Evolutionary conservation across 2,329 filamentous ascomycete species (phyloP).

Genomic region (Xylariaceae sp.): DNA sequence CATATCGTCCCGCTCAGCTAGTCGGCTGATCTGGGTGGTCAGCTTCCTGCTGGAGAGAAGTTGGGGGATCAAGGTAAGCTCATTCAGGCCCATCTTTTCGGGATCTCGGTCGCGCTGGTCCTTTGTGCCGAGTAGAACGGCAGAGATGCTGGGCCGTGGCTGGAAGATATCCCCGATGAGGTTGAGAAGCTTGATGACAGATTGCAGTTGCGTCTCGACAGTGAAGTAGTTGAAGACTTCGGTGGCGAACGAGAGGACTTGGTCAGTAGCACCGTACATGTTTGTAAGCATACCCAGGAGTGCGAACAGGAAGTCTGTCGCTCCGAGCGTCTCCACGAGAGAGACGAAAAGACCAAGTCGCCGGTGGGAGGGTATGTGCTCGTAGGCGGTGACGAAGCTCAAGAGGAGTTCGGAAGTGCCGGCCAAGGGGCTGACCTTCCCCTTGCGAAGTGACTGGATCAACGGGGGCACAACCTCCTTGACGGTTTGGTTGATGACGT

Average conservation of each 20-base stretch:
- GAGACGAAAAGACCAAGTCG: slow-evolving; percentile 78
- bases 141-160: slow-evolving; percentile 67
- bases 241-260: slow-evolving; percentile 67
- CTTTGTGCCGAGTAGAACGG: slow-evolving; percentile 59
- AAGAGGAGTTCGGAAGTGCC: slow-evolving; percentile 86
- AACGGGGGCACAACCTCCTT: slow-evolving; percentile 89
- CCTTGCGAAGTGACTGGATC: slow-evolving; percentile 76
- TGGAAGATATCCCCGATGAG: slow-evolving; percentile 71
- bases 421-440: slow-evolving; percentile 69
- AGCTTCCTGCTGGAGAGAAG: slow-evolving; percentile 55
- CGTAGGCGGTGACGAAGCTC: slow-evolving; percentile 93
- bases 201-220: slow-evolving; percentile 69
- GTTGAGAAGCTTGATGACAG: slow-evolving; percentile 70
- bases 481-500: slow-evolving; percentile 93
- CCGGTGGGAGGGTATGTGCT: slow-evolving; percentile 87
- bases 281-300: slow-evolving; percentile 87
- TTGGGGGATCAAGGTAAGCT: slow-evolving; percentile 52
- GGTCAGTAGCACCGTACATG: slow-evolving; percentile 72
- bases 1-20: slow-evolving; percentile 60
- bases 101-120: slow-evolving; percentile 45
- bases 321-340: slow-evolving; percentile 76
- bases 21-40: slow-evolving; percentile 47
- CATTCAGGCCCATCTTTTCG: slow-evolving; percentile 46
- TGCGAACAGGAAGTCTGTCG: slow-evolving; percentile 82
- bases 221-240: slow-evolving; percentile 69